A percentile compares a stretch with the other conserved stretches of the same genome.
Conservation (phyloP, 2,329 filamentous ascomycete genomes). For the Hypoxylon sp. region DNA sequence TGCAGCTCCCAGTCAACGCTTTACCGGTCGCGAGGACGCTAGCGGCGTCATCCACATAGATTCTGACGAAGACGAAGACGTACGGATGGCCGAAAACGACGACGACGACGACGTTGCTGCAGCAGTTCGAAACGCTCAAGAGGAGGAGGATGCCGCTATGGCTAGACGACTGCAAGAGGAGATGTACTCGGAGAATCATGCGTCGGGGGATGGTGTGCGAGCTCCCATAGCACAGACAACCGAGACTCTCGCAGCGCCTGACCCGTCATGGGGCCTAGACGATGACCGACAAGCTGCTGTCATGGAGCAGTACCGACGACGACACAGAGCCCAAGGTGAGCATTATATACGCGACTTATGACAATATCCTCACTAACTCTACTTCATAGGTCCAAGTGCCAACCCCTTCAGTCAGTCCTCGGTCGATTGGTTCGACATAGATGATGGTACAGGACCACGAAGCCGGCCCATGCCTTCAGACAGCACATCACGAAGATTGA, state of each 20-base stretch:
- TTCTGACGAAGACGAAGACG: slow-evolving; percentile 77
- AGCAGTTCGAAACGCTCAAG: slow-evolving; percentile 64
- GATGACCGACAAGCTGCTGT: slow-evolving; percentile 71
- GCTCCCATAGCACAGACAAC: slow-evolving; percentile 92
- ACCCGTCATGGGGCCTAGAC: slow-evolving; percentile 62
- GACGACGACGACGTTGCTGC: slow-evolving; percentile 57
- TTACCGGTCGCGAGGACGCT: slow-evolving; percentile 63
- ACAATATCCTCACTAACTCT: slow-evolving; percentile 17
- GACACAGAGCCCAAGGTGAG: slow-evolving; percentile 52
- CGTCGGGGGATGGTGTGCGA: slow-evolving; percentile 69
- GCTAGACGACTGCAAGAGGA: slow-evolving; percentile 92
- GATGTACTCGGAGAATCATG: slow-evolving; percentile 71
- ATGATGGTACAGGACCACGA: slow-evolving; percentile 46
- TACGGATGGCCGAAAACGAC: slow-evolving; percentile 55
- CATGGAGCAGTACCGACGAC: slow-evolving; percentile 72
- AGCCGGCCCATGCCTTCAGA: slow-evolving; percentile 57
- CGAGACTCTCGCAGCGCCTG: slow-evolving; percentile 87
- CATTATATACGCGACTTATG: slow-evolving; percentile 1
- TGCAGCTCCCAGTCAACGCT: slow-evolving; percentile 35
- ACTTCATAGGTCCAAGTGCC: slow-evolving; percentile 23
- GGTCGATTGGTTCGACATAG: slow-evolving; percentile 53
- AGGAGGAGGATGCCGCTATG: slow-evolving; percentile 94
- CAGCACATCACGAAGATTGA: slow-evolving; percentile 81
- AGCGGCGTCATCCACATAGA: slow-evolving; percentile 79
- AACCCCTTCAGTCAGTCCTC: slow-evolving; percentile 51